Evolutionary conservation across 2,329 filamentous ascomycete genomes (phyloP), one percentile per base, ranked within the genome.

Genomic region (Penicillium sp.): DNA sequence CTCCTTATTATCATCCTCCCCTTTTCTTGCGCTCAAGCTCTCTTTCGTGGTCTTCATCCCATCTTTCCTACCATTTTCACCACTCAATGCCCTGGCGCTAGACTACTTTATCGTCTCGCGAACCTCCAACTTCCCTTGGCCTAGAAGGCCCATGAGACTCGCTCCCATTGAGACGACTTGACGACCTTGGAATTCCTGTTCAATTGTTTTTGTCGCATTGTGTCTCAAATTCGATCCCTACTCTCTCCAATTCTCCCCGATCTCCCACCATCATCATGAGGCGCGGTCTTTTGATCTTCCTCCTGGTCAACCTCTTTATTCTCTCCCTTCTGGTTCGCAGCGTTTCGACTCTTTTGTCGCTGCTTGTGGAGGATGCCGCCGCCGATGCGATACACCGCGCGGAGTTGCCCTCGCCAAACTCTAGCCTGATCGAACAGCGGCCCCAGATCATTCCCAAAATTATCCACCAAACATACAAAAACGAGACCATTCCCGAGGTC

Each of bases 381-480:
- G 76, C 78, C 54, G 84, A 88, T 71, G 81, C 82, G 46, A 88
- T 89, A 50, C 78, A 79, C 55, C 78, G 78, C 56, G 77, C 80
- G 44, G 85, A 88, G 59, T 77, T 88, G 38, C 84, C 83, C 12
- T 79, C 81, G 7, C 81, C 82, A 13, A 82, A 84, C 62, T 82
- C 81, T 3, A 80, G 78, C 53, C 62, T 80, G 56, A 79, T 81
- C 57, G 78, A 79, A 53, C 74, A 76, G 42, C 73, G 74, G 41
- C 77, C 78, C 8, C 81, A 83, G 58, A 66, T 87, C 56, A 87
- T 89, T 43, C 86, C 86, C 42, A 87, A 86, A 70, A 88, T 89
- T 63, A 87, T 89, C 49, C 86, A 89, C 72, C 86, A 89, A 67
- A 88, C 86, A 8, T 88, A 88, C 69, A 81, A 81, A 62, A 88